phyloP scores from a whole-genome alignment of 2,329 filamentous ascomycete species.

The Pseudogymnoascus sp. region DNA sequence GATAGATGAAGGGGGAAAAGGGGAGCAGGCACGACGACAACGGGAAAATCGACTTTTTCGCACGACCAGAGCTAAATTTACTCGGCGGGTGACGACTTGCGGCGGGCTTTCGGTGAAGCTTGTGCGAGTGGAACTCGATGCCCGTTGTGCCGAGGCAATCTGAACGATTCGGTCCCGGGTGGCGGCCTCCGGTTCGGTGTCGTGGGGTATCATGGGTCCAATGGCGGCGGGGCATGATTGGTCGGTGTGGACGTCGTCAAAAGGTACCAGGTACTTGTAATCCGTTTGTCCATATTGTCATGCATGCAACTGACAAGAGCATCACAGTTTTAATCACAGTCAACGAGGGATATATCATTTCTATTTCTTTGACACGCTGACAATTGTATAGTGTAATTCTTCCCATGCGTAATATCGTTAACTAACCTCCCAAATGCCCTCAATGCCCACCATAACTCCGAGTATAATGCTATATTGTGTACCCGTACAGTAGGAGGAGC shows the following conservation, averaged over 20 bases:
- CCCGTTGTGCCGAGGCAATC: constrained; percentile 4
- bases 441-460: neutral
- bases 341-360: neutral
- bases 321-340: neutral
- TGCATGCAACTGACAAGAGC: neutral
- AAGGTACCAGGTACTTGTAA: neutral
- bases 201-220: neutral
- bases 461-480: neutral
- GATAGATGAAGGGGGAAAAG: neutral
- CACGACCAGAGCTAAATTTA: constrained; percentile 7
- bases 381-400: neutral
- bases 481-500: neutral
- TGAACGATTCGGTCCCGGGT: neutral
- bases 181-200: neutral
- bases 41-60: neutral
- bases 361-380: neutral
- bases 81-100: neutral
- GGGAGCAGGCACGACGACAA: neutral
- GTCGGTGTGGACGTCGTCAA: neutral
- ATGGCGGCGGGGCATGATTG: neutral
- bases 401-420: neutral
- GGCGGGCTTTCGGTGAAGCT: constrained; percentile 7
- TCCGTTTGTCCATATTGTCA: neutral
- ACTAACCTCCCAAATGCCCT: neutral
- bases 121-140: constrained; percentile 4